Percentiles rank a stretch among this genome's conserved stretches.
Conservation (phyloP, 2,329 filamentous ascomycete species). For the Talaromyces rugulosus region DNA sequence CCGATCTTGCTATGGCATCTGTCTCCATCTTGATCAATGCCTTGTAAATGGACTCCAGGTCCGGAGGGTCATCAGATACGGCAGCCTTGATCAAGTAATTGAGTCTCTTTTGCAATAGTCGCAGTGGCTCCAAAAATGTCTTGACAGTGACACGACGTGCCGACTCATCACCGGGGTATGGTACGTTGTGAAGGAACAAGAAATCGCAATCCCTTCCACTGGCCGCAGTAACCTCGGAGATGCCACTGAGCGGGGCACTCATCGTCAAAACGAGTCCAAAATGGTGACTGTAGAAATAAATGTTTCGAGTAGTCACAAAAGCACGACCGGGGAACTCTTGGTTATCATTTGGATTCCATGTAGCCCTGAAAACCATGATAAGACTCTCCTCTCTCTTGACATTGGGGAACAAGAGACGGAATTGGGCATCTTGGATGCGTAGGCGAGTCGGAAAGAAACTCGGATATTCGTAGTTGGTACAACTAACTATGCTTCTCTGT, state of each 20-base stretch:
- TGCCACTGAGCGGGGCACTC: slow-evolving; percentile 66
- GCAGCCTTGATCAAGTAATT: slow-evolving; percentile 82
- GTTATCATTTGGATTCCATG: slow-evolving; percentile 74
- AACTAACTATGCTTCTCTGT: slow-evolving; percentile 28
- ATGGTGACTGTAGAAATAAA: slow-evolving; percentile 97
- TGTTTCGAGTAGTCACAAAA: slow-evolving; percentile 79
- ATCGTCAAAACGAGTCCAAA: slow-evolving; percentile 86
- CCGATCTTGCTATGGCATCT: slow-evolving; percentile 56
- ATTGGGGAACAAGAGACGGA: slow-evolving; percentile 82
- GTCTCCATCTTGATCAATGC: slow-evolving; percentile 71
- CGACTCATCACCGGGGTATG: slow-evolving; percentile 57
- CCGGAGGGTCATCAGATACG: slow-evolving; percentile 65
- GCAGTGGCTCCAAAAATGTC: slow-evolving; percentile 83
- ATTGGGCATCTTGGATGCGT: slow-evolving; percentile 85
- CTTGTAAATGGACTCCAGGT: slow-evolving; percentile 65
- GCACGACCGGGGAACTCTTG: slow-evolving; percentile 79
- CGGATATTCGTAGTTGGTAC: slow-evolving; percentile 58
- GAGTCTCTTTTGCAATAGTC: slow-evolving; percentile 74
- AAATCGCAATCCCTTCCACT: slow-evolving; percentile 91
- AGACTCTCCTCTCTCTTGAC: slow-evolving; percentile 74
- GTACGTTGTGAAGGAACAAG: slow-evolving; percentile 75
- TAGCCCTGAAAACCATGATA: slow-evolving; percentile 86
- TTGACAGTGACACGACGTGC: slow-evolving; percentile 80
- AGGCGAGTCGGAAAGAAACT: slow-evolving; percentile 74
- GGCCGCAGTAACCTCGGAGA: slow-evolving; percentile 84